These are phyloP conservation scores for Amaranthus hypochondriacus DNA, from an alignment of 148 eudicot species.

Conservation along the genomic window DNA sequence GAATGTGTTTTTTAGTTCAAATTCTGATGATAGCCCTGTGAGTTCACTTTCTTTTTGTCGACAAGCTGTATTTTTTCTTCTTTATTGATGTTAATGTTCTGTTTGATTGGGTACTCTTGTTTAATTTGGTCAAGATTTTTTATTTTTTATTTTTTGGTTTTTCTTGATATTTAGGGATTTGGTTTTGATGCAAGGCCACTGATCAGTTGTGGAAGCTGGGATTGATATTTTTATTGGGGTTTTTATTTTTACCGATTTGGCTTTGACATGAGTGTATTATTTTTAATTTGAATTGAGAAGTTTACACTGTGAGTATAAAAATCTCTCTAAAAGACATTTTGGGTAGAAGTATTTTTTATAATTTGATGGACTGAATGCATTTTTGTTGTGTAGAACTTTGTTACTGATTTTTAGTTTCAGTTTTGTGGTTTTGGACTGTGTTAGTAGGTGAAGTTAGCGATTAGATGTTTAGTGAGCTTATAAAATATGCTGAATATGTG, in stretches of 20 bases:
- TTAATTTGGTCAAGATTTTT: not conserved
- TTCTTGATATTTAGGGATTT: not conserved
- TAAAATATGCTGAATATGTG: not conserved
- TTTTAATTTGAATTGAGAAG: too few relatives aligned
- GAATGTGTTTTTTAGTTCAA: slow-evolving; percentile 30
- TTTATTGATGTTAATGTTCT: not conserved
- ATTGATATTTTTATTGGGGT: too few relatives aligned
- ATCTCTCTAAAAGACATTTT: too few relatives aligned
- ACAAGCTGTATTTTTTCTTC: not conserved
- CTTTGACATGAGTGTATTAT: too few relatives aligned
- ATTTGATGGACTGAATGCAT: not conserved
- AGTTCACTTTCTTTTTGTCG: slow-evolving; percentile 8
- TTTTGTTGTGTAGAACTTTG: not conserved
- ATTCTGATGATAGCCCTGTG: slow-evolving; percentile 34
- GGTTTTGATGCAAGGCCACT: too few relatives aligned
- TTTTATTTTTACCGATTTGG: too few relatives aligned
- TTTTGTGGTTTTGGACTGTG: not conserved
- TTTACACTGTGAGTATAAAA: too few relatives aligned
- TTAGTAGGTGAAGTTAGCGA: not conserved
- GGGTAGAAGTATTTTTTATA: not conserved
- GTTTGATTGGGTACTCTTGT: not conserved
- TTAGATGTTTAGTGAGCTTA: slow-evolving; percentile 2
- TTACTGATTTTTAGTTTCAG: not conserved
- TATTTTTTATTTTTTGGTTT: not conserved
- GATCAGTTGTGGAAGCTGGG: too few relatives aligned